Percentiles rank a stretch among this genome's conserved stretches.
phyloP scores from a whole-genome alignment of 148 eudicot genomes.

The Diospyros lotus region DNA sequence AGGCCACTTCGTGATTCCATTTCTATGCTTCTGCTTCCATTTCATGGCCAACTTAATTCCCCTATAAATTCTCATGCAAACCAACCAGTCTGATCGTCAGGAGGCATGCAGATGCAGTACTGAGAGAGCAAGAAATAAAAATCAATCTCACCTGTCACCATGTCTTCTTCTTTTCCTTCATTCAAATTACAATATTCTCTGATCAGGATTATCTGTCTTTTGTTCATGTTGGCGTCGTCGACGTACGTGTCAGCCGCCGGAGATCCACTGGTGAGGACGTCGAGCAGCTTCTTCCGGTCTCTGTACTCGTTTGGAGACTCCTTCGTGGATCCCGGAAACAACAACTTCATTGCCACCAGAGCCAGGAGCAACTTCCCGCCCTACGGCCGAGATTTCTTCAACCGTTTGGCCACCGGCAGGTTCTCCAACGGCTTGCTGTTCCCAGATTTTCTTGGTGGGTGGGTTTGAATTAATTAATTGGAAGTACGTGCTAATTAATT shows the following conservation, averaged over 20 bases:
- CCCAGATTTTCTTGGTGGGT: constrained; percentile 19
- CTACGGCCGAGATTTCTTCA: neutral
- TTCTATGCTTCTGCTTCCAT: constrained; percentile 6
- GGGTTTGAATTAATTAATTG: neutral
- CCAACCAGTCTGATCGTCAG: neutral
- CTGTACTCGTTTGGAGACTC: constrained; percentile 15
- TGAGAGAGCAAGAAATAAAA: neutral
- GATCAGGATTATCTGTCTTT: too few species aligned
- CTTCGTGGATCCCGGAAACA: constrained; percentile 14
- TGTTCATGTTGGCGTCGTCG: neutral
- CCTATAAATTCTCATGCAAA: constrained; percentile 10
- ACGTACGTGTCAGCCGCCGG: neutral
- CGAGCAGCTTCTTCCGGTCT: neutral
- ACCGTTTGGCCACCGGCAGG: neutral
- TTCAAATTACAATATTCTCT: too few species aligned
- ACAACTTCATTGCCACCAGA: neutral
- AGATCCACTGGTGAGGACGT: neutral
- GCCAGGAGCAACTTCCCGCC: constrained; percentile 10
- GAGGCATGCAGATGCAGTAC: neutral
- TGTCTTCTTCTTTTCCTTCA: neutral
- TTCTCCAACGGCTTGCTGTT: constrained; percentile 7
- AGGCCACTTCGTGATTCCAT: neutral
- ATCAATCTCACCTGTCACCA: neutral
- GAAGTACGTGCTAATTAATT: neutral
- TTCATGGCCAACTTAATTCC: neutral